phyloP scores from a whole-genome alignment of 116 monocot genomes.

The Cymodocea nodosa region DNA sequence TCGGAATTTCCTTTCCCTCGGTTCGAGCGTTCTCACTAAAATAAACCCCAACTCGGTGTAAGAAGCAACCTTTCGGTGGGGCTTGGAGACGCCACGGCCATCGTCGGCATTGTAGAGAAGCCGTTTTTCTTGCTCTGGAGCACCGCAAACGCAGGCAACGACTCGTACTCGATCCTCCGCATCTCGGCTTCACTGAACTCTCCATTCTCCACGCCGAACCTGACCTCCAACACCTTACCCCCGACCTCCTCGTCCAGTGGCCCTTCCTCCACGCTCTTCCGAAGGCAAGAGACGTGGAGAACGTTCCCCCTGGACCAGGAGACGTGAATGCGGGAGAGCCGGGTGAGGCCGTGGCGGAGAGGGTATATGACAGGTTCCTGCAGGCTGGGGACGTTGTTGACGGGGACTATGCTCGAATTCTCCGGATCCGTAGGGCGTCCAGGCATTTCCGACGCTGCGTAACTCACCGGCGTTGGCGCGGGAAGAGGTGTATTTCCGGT shows the following conservation, averaged over 20 bases:
- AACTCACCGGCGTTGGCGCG: neutral
- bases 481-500: neutral
- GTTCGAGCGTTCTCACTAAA: neutral
- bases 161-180: conserved; percentile 71
- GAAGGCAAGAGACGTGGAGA: conserved; percentile 75
- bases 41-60: neutral
- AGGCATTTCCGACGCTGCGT: conserved; percentile 6
- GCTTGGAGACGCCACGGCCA: neutral
- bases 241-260: conserved; percentile 18
- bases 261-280: conserved; percentile 13
- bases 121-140: conserved; percentile 63
- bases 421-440: conserved; percentile 4
- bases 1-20: neutral
- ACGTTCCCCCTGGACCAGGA: conserved; percentile 69
- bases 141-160: conserved; percentile 64
- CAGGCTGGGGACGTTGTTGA: conserved; percentile 11
- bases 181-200: conserved; percentile 44
- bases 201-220: conserved; percentile 21
- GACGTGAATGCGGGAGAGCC: conserved; percentile 55
- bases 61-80: conserved; percentile 1
- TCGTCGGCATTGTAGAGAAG: neutral
- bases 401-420: conserved; percentile 17
- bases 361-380: conserved; percentile 29
- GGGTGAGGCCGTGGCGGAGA: conserved; percentile 55
- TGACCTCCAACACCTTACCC: conserved; percentile 76